Conservation (phyloP, 2,329 filamentous ascomycete genomes). For the Elsinoe fawcettii region DNA sequence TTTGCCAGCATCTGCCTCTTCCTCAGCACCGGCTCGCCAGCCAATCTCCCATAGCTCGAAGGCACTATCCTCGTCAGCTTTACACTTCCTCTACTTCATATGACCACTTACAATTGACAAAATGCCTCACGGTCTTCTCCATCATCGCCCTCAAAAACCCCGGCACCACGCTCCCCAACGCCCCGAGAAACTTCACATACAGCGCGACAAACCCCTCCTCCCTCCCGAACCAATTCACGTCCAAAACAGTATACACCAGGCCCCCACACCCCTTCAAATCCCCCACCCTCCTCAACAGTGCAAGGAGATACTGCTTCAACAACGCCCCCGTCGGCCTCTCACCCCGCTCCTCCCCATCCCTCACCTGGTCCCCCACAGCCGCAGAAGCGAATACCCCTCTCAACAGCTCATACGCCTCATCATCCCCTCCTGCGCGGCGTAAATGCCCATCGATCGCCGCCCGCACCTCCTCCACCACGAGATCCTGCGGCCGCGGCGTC, state of each 20-base stretch:
- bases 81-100: conserved; percentile 30
- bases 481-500: conserved; percentile 47
- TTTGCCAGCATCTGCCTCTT: conserved; percentile 61
- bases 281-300: conserved; percentile 50
- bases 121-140: conserved; percentile 71
- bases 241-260: conserved; percentile 50
- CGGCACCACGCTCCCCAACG: conserved; percentile 73
- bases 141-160: conserved; percentile 68
- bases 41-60: conserved; percentile 46
- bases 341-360: conserved; percentile 22
- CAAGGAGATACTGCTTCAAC: conserved; percentile 52
- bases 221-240: conserved; percentile 54
- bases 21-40: conserved; percentile 50
- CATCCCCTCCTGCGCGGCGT: conserved; percentile 42
- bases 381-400: conserved; percentile 46
- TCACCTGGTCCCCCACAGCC: conserved; percentile 32
- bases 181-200: conserved; percentile 50
- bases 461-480: conserved; percentile 55
- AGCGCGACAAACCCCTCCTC: conserved; percentile 52
- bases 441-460: conserved; percentile 37
- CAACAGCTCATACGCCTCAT: conserved; percentile 49
- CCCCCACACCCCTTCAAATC: conserved; percentile 49
- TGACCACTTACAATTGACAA: conserved; percentile 47
- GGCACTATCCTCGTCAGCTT: conserved; percentile 37
- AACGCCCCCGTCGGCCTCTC: conserved; percentile 45